These are phyloP conservation scores for Echria macrotheca DNA, from an alignment of 495 filamentous ascomycete genomes.

Conservation along the genomic window DNA sequence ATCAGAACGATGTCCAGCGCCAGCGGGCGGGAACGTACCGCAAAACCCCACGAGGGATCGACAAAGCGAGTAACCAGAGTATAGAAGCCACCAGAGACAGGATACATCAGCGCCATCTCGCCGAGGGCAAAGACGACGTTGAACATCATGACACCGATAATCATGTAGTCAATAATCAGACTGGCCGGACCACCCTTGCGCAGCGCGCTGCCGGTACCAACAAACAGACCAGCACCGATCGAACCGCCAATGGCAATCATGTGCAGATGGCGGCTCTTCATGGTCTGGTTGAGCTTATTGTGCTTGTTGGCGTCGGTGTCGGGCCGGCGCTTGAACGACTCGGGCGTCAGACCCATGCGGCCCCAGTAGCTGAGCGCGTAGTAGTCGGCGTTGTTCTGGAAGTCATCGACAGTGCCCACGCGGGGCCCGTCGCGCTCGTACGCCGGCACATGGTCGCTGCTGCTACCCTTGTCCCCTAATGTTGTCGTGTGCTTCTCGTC, in stretches of 20 bases:
- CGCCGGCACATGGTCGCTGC: no score
- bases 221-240: slow-evolving; percentile 55
- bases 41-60: slow-evolving; percentile 68
- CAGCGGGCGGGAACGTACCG: no score
- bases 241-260: slow-evolving; percentile 69
- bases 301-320: neutral
- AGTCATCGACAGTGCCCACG: neutral
- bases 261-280: slow-evolving; percentile 56
- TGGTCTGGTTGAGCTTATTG: slow-evolving; percentile 1
- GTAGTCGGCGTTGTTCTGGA: neutral
- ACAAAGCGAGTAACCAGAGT: slow-evolving; percentile 63
- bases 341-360: neutral
- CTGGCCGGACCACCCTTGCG: slow-evolving; percentile 49
- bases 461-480: no score
- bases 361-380: neutral
- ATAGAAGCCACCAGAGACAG: slow-evolving; percentile 53
- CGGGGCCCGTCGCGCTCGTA: neutral
- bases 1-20: no score
- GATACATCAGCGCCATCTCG: slow-evolving; percentile 63
- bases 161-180: slow-evolving; percentile 50
- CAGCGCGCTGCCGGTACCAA: slow-evolving; percentile 48
- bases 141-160: slow-evolving; percentile 40
- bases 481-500: no score
- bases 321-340: neutral
- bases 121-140: slow-evolving; percentile 44